Evolutionary conservation across 225 moss, liverwort and hornwort species (phyloP), one percentile per base, ranked within the genome.

Genomic region (Physcomitrellopsis africana): DNA sequence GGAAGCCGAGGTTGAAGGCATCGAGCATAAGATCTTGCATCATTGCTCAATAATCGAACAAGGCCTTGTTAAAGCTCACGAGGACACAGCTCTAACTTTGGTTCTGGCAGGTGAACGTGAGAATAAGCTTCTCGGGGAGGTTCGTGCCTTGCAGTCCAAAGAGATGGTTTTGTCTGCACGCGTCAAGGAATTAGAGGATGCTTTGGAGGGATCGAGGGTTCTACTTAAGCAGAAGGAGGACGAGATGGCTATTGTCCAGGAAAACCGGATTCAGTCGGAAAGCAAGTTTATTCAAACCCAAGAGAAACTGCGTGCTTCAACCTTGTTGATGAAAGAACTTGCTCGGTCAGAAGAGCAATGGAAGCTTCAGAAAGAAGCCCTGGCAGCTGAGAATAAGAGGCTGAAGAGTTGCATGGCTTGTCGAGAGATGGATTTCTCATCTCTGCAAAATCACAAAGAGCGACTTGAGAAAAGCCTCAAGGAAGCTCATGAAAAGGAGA

Each of bases 341-440:
- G 51, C 74, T 15, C 66, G 66, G 29, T 83, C 85, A 16, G 89
- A 86, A 58, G 81, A 79, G 76, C 63, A 75, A 55, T 79, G 81
- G 77, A 83, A 74, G 56, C 32, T 72, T 65, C 74, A 83, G 66
- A 79, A 68, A 60, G 74, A 72, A 23, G 64, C 73, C 43, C 83
- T 81, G 29, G 70, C 61, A 23, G 77, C 74, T 27, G 89, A 89
- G 74, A 89, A 76, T 43, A 83, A 77, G 81, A 83, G 81, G 68
- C 47, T 89, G 68, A 81, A 63, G 26, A 83, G 81, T 60, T 89
- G 86, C 68, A 81, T 89, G 83, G 83, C 85, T 72, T 83, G 83
- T 73, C 79, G 76, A n/a, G 89, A 89, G 74, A 89, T 83, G 71
- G 89, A 89, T 53, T 85, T 79, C 52, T 76, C 77, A 48, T 81